Evolutionary conservation across 257 asterid genomes (phyloP).

Genomic region (Forsythia viridissima): DNA sequence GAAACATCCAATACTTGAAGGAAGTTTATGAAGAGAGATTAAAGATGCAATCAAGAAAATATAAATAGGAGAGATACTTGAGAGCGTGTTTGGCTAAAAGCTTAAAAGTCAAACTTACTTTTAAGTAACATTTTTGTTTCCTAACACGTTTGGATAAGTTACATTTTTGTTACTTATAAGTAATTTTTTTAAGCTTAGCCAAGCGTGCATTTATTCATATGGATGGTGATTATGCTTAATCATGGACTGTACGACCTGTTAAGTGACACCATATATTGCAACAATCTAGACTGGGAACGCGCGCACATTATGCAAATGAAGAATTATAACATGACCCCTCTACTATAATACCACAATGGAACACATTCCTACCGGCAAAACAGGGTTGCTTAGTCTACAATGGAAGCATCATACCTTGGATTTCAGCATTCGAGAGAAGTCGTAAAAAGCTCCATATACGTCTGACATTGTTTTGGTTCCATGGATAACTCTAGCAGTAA

Average conservation of each 20-base stretch:
- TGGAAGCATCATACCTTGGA: conserved; percentile 68
- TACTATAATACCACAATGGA: background rate
- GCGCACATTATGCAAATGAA: background rate
- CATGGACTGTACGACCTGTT: background rate
- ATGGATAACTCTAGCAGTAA: conserved; percentile 85
- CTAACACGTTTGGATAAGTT: background rate
- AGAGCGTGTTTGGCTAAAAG: background rate
- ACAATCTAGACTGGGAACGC: no score
- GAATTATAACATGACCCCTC: background rate
- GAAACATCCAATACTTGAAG: background rate
- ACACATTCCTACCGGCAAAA: background rate
- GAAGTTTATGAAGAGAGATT: background rate
- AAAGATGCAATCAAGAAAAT: background rate
- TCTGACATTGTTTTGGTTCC: conserved; percentile 78
- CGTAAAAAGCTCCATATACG: conserved; percentile 91
- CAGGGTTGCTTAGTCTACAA: background rate
- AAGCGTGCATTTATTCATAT: background rate
- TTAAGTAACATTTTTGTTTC: background rate
- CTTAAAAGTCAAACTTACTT: background rate
- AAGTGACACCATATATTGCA: background rate
- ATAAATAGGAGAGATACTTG: background rate
- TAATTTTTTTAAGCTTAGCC: background rate
- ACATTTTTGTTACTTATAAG: background rate
- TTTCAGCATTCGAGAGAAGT: conserved; percentile 81
- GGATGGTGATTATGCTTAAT: background rate